Percentiles rank a stretch among this genome's conserved stretches.
phyloP scores from a whole-genome alignment of 352 stramenopile species.

The Phytopythium kandeliae region DNA sequence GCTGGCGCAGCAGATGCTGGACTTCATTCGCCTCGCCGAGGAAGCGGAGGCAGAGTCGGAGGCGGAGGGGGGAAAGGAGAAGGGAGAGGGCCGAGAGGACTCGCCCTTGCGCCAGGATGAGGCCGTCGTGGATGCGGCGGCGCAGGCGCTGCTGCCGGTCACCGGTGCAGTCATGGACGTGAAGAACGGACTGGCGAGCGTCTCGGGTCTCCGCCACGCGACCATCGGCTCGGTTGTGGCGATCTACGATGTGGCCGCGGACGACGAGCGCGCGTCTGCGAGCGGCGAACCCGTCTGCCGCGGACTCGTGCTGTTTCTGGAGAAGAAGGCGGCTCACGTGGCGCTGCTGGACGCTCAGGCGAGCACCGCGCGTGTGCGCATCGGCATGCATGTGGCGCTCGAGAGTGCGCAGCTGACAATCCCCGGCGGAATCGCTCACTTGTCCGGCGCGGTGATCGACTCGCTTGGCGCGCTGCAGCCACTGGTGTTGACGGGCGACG shows the following conservation, averaged over 20 bases:
- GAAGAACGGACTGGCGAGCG: slow-evolving; percentile 62
- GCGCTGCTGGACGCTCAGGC: slow-evolving; percentile 38
- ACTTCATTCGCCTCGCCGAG: slow-evolving; percentile 50
- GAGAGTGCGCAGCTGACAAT: slow-evolving; percentile 46
- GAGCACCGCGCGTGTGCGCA: slow-evolving; percentile 18
- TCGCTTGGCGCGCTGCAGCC: slow-evolving; percentile 36
- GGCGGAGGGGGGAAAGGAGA: background rate
- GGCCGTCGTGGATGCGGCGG: slow-evolving; percentile 5
- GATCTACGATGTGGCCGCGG: slow-evolving; percentile 19
- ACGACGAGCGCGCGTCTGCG: slow-evolving; percentile 19
- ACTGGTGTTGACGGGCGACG: slow-evolving; percentile 12
- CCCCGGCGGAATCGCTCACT: slow-evolving; percentile 29
- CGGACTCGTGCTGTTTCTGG: slow-evolving; percentile 49
- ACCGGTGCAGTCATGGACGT: slow-evolving; percentile 56
- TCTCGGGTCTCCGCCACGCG: slow-evolving; percentile 68
- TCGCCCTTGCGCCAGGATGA: no score
- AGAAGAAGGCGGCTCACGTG: slow-evolving; percentile 55
- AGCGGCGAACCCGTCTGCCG: slow-evolving; percentile 21
- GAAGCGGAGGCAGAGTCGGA: no score
- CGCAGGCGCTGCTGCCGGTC: slow-evolving; percentile 34
- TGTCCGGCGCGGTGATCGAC: slow-evolving; percentile 42
- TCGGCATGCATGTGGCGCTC: slow-evolving; percentile 60
- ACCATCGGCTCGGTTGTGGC: slow-evolving; percentile 66
- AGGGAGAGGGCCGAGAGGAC: no score
- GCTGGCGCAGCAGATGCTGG: slow-evolving; percentile 64